Evolutionary conservation across 345 rosid species (phyloP), one percentile per base, ranked within the genome.

Genomic region (Kandelia obovata): DNA sequence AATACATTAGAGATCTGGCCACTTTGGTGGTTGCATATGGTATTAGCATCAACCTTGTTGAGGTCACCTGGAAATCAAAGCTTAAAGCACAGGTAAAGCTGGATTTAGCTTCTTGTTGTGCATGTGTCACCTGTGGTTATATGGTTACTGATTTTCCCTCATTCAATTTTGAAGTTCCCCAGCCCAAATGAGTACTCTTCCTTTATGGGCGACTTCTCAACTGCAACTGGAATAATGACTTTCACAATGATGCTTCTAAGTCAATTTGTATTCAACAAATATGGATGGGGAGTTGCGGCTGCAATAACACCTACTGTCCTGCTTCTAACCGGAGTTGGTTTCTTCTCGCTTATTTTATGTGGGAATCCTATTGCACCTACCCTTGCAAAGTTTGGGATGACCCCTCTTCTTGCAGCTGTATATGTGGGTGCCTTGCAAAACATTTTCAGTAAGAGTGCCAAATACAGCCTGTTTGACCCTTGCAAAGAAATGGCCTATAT

Each of bases 401-500:
- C 96, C 66, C 97, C 99, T 30, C 89, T 95, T 78, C 96, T 95
- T 46, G 96, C 99, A 15, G 96, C 99, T 9, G 99, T 95, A 34
- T 95, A 88, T 5, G 97, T 95, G 39, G 99, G 99, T 62, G 99
- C 99, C 43, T 32, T 95, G 82, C 99, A 95, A 83, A 95, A 95
- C 76, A 95, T 95, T 78, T 95, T 95, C 96, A 95, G 98, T 86
- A 94, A 94, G 92, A 94, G 98, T 32, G 98, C 98, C 78, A 94
- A 94, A 75, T 94, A 94, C 89, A 94, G 96, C 74, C 86, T 95
- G 81, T 95, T 95, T 53, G 99, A 95, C 65, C 97, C 99, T 61
- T 95, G 99, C 84, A 95, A 95, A 78, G 99, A 95, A 78, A 95
- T 95, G 99, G 97, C 96, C 5, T 95, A 95, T 63, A 95, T 95